These are phyloP conservation scores for Fomitiporia mediterranea DNA, from an alignment of 1,284 basidiomycete species.

Conservation along the genomic window DNA sequence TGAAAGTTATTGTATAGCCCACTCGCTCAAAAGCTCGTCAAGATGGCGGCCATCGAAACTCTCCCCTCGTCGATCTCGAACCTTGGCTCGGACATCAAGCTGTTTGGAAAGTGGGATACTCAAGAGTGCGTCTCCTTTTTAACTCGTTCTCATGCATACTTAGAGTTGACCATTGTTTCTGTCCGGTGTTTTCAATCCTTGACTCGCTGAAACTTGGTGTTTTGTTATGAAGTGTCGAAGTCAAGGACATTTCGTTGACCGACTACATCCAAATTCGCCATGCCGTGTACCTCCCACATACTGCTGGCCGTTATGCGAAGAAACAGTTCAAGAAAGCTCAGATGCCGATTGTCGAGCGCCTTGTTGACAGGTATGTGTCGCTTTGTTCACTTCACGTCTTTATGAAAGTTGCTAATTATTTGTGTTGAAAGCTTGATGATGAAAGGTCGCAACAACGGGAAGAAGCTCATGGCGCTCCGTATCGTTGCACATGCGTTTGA, in stretches of 20 bases:
- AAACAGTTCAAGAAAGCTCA: slow-evolving; percentile 99
- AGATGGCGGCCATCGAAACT: slow-evolving; percentile 59
- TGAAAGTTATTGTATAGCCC: not conserved
- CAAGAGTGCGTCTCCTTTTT: slow-evolving; percentile 73
- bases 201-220: too few relatives aligned
- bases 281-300: slow-evolving; percentile 97
- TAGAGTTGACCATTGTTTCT: too few relatives aligned
- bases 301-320: slow-evolving; percentile 98
- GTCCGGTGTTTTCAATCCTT: slow-evolving; percentile 24
- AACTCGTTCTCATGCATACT: not conserved
- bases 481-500: slow-evolving; percentile 99
- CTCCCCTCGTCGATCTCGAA: slow-evolving; percentile 83
- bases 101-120: slow-evolving; percentile 97
- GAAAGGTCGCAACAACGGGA: slow-evolving; percentile 99
- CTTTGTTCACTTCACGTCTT: not conserved
- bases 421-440: slow-evolving; percentile 87
- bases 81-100: slow-evolving; percentile 85
- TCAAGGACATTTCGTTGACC: slow-evolving; percentile 97
- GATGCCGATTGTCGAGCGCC: slow-evolving; percentile 99
- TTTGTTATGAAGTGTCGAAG: slow-evolving; percentile 73
- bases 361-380: slow-evolving; percentile 86
- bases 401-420: not conserved
- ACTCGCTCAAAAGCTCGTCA: not conserved
- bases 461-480: slow-evolving; percentile 98
- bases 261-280: slow-evolving; percentile 99